Percentiles rank a stretch among this genome's conserved stretches.
Conservation (phyloP, 805 yeast species). For the Wickerhamomyces kurtzmanii region DNA sequence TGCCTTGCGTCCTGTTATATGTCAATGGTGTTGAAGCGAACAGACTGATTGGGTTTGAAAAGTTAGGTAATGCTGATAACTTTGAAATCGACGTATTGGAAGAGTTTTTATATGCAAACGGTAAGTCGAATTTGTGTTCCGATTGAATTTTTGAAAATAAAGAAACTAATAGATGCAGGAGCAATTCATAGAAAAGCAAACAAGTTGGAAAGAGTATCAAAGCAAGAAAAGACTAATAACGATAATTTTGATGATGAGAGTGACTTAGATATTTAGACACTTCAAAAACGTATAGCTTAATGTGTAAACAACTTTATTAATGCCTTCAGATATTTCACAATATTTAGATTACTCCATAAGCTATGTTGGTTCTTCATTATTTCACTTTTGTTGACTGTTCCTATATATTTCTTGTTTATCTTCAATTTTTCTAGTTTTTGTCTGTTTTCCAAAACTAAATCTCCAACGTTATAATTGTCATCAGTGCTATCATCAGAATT, state of each 20-base stretch:
- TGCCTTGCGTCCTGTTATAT: constrained; percentile 65
- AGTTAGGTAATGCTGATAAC: constrained; percentile 37
- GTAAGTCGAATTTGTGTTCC: constrained; percentile 2
- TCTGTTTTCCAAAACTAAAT: constrained; percentile 5
- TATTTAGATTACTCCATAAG: no score
- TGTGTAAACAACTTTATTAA: neutral
- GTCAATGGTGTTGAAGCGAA: constrained; percentile 47
- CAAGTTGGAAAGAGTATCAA: constrained; percentile 15
- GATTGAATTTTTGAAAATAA: neutral
- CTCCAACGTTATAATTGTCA: constrained; percentile 4
- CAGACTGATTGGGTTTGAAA: constrained; percentile 62
- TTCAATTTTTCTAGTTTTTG: neutral
- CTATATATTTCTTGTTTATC: no score
- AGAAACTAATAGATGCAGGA: constrained; percentile 8
- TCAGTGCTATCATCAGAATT: no score
- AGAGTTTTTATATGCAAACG: constrained; percentile 20
- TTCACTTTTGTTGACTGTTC: no score
- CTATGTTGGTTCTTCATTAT: no score
- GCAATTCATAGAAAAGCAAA: constrained; percentile 24
- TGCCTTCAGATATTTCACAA: no score
- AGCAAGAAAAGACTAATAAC: constrained; percentile 3
- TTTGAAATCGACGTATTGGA: constrained; percentile 44
- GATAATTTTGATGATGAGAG: constrained; percentile 23
- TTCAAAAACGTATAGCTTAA: neutral
- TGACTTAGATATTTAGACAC: constrained; percentile 21